A percentile compares a stretch with the other conserved stretches of the same genome.
These are phyloP conservation scores for Ilex aquifolium DNA, from an alignment of 257 asterid species.

Conservation along the genomic window DNA sequence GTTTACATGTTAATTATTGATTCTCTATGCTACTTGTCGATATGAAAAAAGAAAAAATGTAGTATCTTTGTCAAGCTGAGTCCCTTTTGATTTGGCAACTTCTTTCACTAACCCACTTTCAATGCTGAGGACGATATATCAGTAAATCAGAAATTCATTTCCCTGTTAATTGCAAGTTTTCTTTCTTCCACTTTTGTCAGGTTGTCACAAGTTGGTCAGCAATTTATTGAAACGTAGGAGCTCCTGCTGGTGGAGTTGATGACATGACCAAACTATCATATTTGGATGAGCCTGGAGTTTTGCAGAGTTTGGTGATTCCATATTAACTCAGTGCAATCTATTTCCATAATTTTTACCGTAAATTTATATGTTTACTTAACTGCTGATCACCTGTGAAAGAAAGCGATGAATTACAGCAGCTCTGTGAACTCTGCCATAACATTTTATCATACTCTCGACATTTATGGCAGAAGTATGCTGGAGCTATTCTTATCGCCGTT, in stretches of 20 bases:
- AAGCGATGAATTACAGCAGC: slow-evolving; percentile 14
- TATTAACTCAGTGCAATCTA: slow-evolving; percentile 91
- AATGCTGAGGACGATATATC: too few relatives aligned
- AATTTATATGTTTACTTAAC: background rate
- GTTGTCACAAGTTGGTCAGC: slow-evolving; percentile 46
- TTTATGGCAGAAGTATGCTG: slow-evolving; percentile 12
- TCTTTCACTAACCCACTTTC: too few relatives aligned
- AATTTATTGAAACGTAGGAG: slow-evolving; percentile 86
- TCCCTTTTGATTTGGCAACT: too few relatives aligned
- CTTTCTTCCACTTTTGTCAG: slow-evolving; percentile 33
- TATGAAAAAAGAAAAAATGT: background rate
- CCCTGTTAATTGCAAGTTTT: background rate
- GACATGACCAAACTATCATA: slow-evolving; percentile 98
- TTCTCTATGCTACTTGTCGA: too few relatives aligned
- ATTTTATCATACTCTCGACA: slow-evolving; percentile 22
- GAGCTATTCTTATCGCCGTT: too few relatives aligned
- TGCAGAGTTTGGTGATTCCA: slow-evolving; percentile 83
- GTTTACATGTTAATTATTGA: too few relatives aligned
- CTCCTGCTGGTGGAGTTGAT: slow-evolving; percentile 90
- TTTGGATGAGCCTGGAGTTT: slow-evolving; percentile 93
- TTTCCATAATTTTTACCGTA: slow-evolving; percentile 26
- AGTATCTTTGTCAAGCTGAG: background rate
- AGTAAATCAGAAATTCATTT: background rate
- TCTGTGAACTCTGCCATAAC: slow-evolving; percentile 18
- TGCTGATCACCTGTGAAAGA: slow-evolving; percentile 15